Evolutionary conservation across 129 eudicot genomes (phyloP).

Genomic region (Pittosporum tobira): DNA sequence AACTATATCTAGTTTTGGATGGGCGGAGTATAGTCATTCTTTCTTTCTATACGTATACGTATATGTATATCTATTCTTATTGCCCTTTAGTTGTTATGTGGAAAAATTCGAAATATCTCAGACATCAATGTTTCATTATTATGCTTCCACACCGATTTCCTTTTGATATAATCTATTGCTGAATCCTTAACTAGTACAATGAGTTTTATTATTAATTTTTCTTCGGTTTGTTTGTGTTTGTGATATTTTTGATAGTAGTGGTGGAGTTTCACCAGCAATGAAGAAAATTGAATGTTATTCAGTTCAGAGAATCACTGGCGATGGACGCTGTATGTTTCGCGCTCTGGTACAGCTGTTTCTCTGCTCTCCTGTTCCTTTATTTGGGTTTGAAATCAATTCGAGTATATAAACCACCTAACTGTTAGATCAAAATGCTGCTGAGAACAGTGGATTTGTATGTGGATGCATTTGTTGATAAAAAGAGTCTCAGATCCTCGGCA

Average conservation of each 20-base stretch:
- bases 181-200: background rate
- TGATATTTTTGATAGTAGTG: slow-evolving; percentile 16
- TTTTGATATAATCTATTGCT: background rate
- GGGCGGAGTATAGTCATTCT: too few relatives aligned
- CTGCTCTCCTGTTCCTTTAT: slow-evolving; percentile 7
- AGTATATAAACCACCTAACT: background rate
- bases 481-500: too few relatives aligned
- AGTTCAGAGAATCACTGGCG: slow-evolving; percentile 72
- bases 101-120: background rate
- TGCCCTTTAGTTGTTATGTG: too few relatives aligned
- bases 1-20: too few relatives aligned
- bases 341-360: slow-evolving; percentile 51
- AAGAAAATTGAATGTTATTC: slow-evolving; percentile 69
- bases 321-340: slow-evolving; percentile 95
- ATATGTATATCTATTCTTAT: too few relatives aligned
- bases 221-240: background rate
- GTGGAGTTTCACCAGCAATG: slow-evolving; percentile 54
- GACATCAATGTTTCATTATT: background rate
- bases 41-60: too few relatives aligned
- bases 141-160: background rate
- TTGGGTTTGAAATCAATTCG: background rate
- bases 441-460: background rate
- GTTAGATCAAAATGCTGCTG: background rate
- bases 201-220: background rate
- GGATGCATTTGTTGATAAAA: too few relatives aligned